Percentiles rank a stretch among this genome's conserved stretches.
These are phyloP conservation scores for Dillenia turbinata DNA, from an alignment of 164 flowering plant genomes.

Conservation along the genomic window DNA sequence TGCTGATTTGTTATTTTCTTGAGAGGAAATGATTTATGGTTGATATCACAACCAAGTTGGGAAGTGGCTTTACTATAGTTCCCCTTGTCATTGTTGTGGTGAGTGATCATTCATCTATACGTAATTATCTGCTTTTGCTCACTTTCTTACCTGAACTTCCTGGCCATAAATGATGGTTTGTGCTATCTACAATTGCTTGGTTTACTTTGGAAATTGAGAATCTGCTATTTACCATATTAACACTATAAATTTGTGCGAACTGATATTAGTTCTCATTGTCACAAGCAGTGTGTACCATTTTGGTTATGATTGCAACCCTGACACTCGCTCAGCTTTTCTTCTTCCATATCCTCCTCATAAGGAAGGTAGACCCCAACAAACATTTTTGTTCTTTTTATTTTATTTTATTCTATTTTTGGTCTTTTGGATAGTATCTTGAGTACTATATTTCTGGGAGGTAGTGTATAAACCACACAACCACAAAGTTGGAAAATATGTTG, in stretches of 20 bases:
- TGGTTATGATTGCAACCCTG: constrained; percentile 93
- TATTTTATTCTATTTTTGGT: not conserved
- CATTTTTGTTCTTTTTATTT: not conserved
- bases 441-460: not conserved
- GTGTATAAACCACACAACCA: too few species aligned
- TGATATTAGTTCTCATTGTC: not conserved
- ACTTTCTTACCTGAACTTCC: not conserved
- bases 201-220: too few species aligned
- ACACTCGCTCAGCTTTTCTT: constrained; percentile 96
- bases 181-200: too few species aligned
- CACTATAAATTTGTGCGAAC: too few species aligned
- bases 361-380: constrained; percentile 49
- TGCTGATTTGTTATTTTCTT: constrained; percentile 76
- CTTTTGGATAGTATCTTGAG: not conserved
- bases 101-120: constrained; percentile 19
- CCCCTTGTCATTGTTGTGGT: constrained; percentile 94
- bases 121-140: not conserved
- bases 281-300: constrained; percentile 84
- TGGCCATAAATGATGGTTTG: not conserved
- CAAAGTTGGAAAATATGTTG: too few species aligned
- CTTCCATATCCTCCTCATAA: constrained; percentile 95
- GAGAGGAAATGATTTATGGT: constrained; percentile 59
- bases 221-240: too few species aligned
- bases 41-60: constrained; percentile 80
- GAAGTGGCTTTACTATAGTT: constrained; percentile 91